Conservation (phyloP, 2,329 filamentous ascomycete species). For the Alternaria panax region DNA sequence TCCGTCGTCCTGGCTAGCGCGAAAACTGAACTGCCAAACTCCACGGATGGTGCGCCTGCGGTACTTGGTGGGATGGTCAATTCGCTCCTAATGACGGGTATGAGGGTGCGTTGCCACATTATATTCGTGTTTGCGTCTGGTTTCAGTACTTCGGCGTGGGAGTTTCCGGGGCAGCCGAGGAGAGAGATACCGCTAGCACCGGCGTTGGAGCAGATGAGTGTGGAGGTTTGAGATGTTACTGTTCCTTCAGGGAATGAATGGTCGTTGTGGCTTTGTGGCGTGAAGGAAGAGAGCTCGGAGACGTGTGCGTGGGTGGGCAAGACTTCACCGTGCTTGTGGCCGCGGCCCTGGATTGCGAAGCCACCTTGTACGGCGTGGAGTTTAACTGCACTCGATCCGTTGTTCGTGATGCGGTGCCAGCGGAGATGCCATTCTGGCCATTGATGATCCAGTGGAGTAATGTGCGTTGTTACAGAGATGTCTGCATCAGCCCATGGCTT, state of each 20-base stretch:
- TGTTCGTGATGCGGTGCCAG: constrained; percentile 29
- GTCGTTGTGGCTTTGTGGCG: neutral
- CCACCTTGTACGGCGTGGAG: constrained; percentile 35
- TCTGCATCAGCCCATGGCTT: constrained; percentile 41
- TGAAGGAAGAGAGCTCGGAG: neutral
- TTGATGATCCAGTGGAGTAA: constrained; percentile 32
- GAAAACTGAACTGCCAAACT: constrained; percentile 35
- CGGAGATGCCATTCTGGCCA: constrained; percentile 45
- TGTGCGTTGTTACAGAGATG: constrained; percentile 29
- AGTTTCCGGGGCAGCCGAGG: neutral
- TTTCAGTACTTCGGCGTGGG: constrained; percentile 30
- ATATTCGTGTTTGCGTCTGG: constrained; percentile 48
- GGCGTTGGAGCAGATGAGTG: constrained; percentile 37
- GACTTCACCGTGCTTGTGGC: constrained; percentile 25
- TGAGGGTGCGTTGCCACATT: constrained; percentile 45
- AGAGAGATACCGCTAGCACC: constrained; percentile 38
- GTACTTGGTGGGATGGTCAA: neutral
- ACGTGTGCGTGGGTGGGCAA: constrained; percentile 14
- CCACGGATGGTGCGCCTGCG: neutral
- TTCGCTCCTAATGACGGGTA: constrained; percentile 31
- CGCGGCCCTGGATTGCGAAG: constrained; percentile 42
- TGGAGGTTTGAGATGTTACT: constrained; percentile 8
- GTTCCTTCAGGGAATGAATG: constrained; percentile 28
- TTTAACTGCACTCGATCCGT: neutral
- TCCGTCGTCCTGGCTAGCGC: constrained; percentile 27